phyloP scores from a whole-genome alignment of 192 early-diverging fungal genomes.

The Piromyces sp. region DNA sequence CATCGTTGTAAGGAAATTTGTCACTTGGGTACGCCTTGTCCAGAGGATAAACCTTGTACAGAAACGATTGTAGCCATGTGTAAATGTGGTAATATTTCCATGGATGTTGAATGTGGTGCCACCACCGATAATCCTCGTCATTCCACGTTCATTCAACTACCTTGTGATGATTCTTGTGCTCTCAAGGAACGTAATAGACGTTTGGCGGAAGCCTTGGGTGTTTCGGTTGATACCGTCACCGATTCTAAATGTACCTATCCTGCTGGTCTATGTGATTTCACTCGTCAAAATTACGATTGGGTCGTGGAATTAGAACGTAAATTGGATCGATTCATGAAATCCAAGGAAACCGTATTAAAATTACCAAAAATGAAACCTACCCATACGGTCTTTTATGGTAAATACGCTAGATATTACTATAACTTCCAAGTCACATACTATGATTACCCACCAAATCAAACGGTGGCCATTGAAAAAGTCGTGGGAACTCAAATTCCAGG shows the following conservation, averaged over 20 bases:
- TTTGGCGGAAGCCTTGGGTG: slow-evolving; percentile 62
- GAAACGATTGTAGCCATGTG: slow-evolving; percentile 40
- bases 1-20: slow-evolving; percentile 60
- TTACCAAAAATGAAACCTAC: slow-evolving; percentile 41
- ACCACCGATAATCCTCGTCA: slow-evolving; percentile 18
- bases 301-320: not conserved
- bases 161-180: slow-evolving; percentile 69
- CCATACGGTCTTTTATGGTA: slow-evolving; percentile 39
- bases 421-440: slow-evolving; percentile 14
- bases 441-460: slow-evolving; percentile 17
- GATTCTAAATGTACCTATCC: slow-evolving; percentile 6
- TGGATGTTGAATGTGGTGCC: slow-evolving; percentile 49
- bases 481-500: not conserved
- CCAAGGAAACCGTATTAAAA: slow-evolving; percentile 42
- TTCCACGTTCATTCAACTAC: slow-evolving; percentile 21
- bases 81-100: slow-evolving; percentile 50
- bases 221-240: slow-evolving; percentile 15
- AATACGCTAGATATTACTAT: slow-evolving; percentile 22
- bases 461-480: not conserved
- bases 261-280: slow-evolving; percentile 1
- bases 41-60: slow-evolving; percentile 54
- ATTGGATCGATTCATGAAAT: slow-evolving; percentile 15
- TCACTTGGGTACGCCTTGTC: slow-evolving; percentile 59
- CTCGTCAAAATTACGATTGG: slow-evolving; percentile 1
- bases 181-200: slow-evolving; percentile 57